Base-by-base conservation (phyloP, 139 green algal species). In the Auxenochlorella pyrenoidosa region DNA sequence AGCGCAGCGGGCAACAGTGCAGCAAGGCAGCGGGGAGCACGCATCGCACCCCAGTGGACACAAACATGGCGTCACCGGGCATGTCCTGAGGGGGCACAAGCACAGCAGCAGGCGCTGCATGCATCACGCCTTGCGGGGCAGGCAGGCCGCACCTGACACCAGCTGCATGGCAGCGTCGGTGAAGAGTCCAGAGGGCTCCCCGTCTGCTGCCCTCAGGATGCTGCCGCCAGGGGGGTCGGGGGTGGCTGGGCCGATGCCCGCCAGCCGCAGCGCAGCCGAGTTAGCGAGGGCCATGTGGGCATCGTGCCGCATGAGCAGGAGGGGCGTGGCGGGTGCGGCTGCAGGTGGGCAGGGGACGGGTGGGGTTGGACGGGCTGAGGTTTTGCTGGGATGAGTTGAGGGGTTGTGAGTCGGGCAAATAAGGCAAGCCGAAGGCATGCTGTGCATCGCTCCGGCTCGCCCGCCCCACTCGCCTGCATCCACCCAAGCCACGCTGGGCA, bases 211-310 rank as follows among this genome's bases (percentile, higher is more conserved):
- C 40, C 86, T 65, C 0, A 81, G 72, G 16, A 94, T 92, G 24
- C 60, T 58, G 13, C 92, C 92, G 3, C 86, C 89, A 19, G 15
- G 19, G 19, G 82, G 87, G 68, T 91, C 91, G 26, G 81, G 24
- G 8, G 89, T 94, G 10, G 43, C 43, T 2, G 84, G n/a, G 3
- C 40, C 68, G 3, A 96, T 54, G 32, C 88, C 85, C 1, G 93
- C 94, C 34, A 90, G 38, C 54, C 47, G 36, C 80, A 97, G 87
- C 0, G 93, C 94, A 3, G 75, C 81, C 22, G 34, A 87, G 84
- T 93, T 96, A 65, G 89, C 92, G 15, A 96, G 75, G 0, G 66
- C 94, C 86, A 94, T 91, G 92, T 97, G 95, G 41, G 78, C 38
- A 68, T 97, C 94, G 84, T 91, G 93, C 34, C 94, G 91, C 13